Conservation (phyloP, 2,329 filamentous ascomycete species). For the Aureobasidium sp. region DNA sequence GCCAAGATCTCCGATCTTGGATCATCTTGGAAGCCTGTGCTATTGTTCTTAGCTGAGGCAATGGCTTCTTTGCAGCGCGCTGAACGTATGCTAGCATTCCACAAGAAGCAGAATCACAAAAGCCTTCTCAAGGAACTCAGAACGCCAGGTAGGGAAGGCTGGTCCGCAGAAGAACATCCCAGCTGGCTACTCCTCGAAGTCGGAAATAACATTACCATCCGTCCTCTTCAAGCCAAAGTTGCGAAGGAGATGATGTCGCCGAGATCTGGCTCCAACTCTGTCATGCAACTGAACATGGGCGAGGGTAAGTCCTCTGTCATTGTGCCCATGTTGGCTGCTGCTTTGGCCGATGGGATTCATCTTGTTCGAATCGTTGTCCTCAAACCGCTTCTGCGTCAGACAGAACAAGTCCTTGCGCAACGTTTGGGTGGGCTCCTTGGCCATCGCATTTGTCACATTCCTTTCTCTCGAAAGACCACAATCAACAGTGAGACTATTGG, state of each 20-base stretch:
- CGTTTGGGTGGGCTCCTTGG: conserved; percentile 48
- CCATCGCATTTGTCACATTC: conserved; percentile 47
- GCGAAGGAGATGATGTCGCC: conserved; percentile 45
- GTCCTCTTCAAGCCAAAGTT: conserved; percentile 51
- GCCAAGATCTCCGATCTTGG: neutral
- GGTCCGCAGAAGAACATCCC: conserved; percentile 43
- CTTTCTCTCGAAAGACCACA: conserved; percentile 47
- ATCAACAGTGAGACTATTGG: conserved; percentile 18
- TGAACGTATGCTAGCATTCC: neutral
- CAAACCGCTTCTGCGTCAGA: conserved; percentile 49
- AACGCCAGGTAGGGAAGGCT: conserved; percentile 49
- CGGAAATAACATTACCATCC: conserved; percentile 54
- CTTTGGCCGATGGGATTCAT: conserved; percentile 30
- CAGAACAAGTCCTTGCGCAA: conserved; percentile 47
- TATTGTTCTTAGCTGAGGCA: neutral
- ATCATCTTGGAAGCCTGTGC: neutral
- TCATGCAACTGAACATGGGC: conserved; percentile 65
- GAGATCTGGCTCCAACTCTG: conserved; percentile 22
- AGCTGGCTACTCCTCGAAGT: conserved; percentile 58
- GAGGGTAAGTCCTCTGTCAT: conserved; percentile 65
- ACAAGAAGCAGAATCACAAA: neutral
- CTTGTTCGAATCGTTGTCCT: conserved; percentile 50
- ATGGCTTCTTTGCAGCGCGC: conserved; percentile 4
- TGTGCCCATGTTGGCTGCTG: conserved; percentile 51
- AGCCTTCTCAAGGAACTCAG: conserved; percentile 22